Evolutionary conservation across 2,329 filamentous ascomycete species (phyloP), one percentile per base, ranked within the genome.

Genomic region (Byssoonygena ceratinophila): DNA sequence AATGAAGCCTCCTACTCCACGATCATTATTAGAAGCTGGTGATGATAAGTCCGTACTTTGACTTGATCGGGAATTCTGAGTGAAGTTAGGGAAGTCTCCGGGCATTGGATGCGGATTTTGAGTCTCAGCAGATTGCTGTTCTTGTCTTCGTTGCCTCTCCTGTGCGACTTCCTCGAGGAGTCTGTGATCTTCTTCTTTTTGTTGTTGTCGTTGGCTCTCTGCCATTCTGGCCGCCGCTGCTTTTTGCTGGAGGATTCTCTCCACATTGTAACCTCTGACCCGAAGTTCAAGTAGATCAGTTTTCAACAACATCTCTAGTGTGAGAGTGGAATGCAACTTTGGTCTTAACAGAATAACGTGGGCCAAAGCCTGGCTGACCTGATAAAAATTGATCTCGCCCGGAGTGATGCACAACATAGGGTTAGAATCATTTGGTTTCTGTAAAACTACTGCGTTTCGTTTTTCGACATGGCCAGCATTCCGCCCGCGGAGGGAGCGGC

Each of bases 211-310:
- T 65, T 88, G 82, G 61, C 86, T 85, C 63, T 96, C 90, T 0
- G 88, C 89, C 58, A 97, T 82, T 49, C 87, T 81, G 4, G 87
- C 87, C 67, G 97, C 89, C 1, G 87, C 86, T 18, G 85, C 88
- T 71, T 94, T 94, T 51, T 84, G 84, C 34, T 87, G 81, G 20
- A 98, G 76, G 57, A 98, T 97, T 46, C 92, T 84, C 63, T 96
- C 88, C 36, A 98, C 92, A 59, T 98, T 97, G 74, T 96, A 97
- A 1, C 92, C 92, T 58, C 92, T 87, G 55, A 83, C 82, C 61
- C 87, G 83, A 37, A 98, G 72, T 48, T 90, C 83, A 44, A 85
- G 79, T 22, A 98, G 75, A 60, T 91, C 87, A 7, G 92, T 82
- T 54, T 86, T 91, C 34, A 98, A 73, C 57, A 98, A 84, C 50